Conservation (phyloP, 345 rosid species). For the Lepidium africanum region DNA sequence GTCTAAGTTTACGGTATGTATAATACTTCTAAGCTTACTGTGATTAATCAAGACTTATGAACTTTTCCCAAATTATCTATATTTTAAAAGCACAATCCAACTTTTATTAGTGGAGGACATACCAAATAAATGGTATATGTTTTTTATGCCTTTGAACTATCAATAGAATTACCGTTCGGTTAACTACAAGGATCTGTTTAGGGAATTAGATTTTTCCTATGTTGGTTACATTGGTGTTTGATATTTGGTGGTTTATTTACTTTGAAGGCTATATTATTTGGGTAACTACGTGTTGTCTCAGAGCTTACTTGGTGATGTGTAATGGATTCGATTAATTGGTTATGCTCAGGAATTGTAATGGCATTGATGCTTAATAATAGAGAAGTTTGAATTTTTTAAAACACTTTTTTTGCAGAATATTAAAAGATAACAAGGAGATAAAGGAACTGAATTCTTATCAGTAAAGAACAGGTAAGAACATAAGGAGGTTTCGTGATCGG, state of each 20-base stretch:
- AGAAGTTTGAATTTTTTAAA: neutral
- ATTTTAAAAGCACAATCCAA: no score
- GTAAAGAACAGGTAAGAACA: no score
- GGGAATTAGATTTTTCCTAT: neutral
- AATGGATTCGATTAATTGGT: neutral
- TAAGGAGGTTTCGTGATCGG: no score
- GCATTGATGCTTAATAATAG: neutral
- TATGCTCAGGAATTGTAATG: neutral
- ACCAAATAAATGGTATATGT: no score
- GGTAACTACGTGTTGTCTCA: slow-evolving; percentile 58
- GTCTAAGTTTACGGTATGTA: no score
- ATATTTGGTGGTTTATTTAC: neutral
- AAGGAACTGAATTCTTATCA: slow-evolving; percentile 27
- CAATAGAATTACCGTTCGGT: neutral
- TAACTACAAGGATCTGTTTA: neutral
- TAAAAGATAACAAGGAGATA: slow-evolving; percentile 16
- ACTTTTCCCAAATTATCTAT: no score
- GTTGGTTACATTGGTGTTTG: slow-evolving; percentile 1
- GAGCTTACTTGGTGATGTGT: neutral
- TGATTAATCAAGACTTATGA: no score
- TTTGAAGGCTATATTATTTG: slow-evolving; percentile 45
- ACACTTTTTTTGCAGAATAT: slow-evolving; percentile 4
- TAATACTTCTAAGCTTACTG: no score
- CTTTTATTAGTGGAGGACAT: no score
- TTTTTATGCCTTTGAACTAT: neutral